Base-by-base conservation (phyloP, 2,329 filamentous ascomycete genomes). In the Dactylellina haptotyla region DNA sequence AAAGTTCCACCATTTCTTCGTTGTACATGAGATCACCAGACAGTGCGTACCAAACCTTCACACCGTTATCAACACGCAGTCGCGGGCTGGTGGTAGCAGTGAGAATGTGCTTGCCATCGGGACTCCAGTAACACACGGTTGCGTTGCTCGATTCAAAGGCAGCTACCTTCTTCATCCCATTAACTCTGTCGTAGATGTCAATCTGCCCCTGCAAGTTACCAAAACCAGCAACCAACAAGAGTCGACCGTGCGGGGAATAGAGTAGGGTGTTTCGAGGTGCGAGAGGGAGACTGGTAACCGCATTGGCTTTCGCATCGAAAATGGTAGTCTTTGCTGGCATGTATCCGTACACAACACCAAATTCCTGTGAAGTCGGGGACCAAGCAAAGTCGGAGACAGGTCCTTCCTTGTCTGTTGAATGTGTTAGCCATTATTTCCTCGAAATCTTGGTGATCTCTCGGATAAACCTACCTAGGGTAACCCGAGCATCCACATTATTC, bases 311-410 rank as follows among this genome's bases (percentile, higher is more conserved):
- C 78, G 90, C 87, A 81, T 97, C 97, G 87, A 98, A 99, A 77
- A 99, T 95, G 77, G 94, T 97, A 2, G 94, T 95, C 86, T 98
- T 98, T 64, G 95, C 92, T n/a, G 95, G 95, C 93, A 97, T 98
- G 82, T 92, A 98, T 75, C 95, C 95, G 80, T 99, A 99, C 14
- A 97, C 89, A 30, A 99, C 95, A 80, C 93, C 94, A 79, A 99
- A 99, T 82, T 98, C 94, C 83, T 93, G 96, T 78, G 93, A 96
- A 82, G 95, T 98, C 51, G 95, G 93, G 48, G 93, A 97, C 95
- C 95, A 99, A n/a, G 91, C 88, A 45, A 99, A 94, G 80, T 99
- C 95, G 81, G 98, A 94, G 78, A 98, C 97, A 3, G 95, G 95
- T 0, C 95, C 95, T 80, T 98, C 94, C 84, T 98, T 98, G 82